These are phyloP conservation scores for Ophiostoma perfectum DNA, from an alignment of 2,329 filamentous ascomycete genomes.

Conservation along the genomic window DNA sequence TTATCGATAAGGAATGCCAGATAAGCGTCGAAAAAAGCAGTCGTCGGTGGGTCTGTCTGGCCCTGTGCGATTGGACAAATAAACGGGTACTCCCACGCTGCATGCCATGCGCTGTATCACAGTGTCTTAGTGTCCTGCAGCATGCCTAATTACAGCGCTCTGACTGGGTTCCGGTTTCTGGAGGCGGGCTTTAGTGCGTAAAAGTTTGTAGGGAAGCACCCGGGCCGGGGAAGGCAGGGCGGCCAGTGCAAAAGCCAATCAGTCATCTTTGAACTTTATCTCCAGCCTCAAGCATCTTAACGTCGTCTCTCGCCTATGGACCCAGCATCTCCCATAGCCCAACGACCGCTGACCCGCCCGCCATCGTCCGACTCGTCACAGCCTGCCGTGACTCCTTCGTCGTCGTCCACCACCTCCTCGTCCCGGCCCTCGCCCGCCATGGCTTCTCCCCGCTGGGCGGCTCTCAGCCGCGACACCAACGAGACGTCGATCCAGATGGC, in stretches of 20 bases:
- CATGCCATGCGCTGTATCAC: constrained; percentile 7
- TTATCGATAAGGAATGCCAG: constrained; percentile 10
- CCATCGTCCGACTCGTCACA: constrained; percentile 8
- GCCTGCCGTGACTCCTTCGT: background rate
- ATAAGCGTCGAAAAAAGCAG: constrained; percentile 5
- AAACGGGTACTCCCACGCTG: background rate
- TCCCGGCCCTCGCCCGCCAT: constrained; percentile 23
- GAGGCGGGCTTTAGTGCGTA: constrained; percentile 9
- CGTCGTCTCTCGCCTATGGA: background rate
- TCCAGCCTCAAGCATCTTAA: too few relatives aligned
- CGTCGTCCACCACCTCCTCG: background rate
- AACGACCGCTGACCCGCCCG: background rate
- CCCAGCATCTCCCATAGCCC: background rate
- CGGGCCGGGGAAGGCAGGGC: constrained; percentile 8
- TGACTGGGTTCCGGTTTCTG: constrained; percentile 21
- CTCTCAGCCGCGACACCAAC: constrained; percentile 85
- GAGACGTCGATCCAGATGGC: constrained; percentile 95
- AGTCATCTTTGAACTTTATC: background rate
- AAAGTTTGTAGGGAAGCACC: background rate
- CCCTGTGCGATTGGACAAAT: constrained; percentile 13
- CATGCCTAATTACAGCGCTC: constrained; percentile 23
- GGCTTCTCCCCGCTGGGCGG: constrained; percentile 58
- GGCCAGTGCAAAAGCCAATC: constrained; percentile 1
- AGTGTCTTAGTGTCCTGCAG: background rate
- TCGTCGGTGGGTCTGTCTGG: background rate